A percentile compares a stretch with the other conserved stretches of the same genome.
Conservation (phyloP, 768 basidiomycete species). For the Leccinum uliginosum region DNA sequence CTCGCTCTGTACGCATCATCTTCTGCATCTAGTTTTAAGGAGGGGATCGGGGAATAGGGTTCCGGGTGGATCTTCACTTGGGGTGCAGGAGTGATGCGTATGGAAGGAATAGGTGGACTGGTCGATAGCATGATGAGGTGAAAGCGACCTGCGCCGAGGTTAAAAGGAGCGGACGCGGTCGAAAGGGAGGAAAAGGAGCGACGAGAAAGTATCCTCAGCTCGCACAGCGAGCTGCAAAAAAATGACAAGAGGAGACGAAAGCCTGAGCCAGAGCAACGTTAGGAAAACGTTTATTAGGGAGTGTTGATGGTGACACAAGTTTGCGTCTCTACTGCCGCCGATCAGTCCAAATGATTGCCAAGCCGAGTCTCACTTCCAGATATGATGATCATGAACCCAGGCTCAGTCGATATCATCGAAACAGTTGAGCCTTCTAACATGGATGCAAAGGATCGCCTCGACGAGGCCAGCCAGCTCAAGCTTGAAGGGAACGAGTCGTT, state of each 20-base stretch:
- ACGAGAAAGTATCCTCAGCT: conserved; percentile 2
- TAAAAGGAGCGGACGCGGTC: conserved; percentile 25
- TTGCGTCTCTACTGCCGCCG: neutral
- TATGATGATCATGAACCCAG: neutral
- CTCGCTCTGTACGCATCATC: conserved; percentile 55
- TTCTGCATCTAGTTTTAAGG: conserved; percentile 29
- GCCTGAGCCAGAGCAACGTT: neutral
- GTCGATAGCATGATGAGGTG: conserved; percentile 37
- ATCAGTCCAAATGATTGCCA: neutral
- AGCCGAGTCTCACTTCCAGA: neutral
- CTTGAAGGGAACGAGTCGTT: conserved; percentile 73
- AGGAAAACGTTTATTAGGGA: neutral
- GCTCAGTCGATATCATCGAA: neutral
- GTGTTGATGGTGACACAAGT: neutral
- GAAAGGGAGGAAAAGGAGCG: conserved; percentile 7
- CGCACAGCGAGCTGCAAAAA: conserved; percentile 13
- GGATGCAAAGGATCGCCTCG: conserved; percentile 39
- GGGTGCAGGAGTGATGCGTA: conserved; percentile 66
- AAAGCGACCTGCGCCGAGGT: conserved; percentile 53
- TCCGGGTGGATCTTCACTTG: conserved; percentile 35
- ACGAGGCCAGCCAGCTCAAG: conserved; percentile 61
- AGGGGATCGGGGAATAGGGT: conserved; percentile 61
- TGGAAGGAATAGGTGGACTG: conserved; percentile 52
- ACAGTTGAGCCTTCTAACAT: conserved; percentile 1
- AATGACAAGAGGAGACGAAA: neutral